phyloP scores from a whole-genome alignment of 257 asterid genomes.

The Knoxia roxburghii region DNA sequence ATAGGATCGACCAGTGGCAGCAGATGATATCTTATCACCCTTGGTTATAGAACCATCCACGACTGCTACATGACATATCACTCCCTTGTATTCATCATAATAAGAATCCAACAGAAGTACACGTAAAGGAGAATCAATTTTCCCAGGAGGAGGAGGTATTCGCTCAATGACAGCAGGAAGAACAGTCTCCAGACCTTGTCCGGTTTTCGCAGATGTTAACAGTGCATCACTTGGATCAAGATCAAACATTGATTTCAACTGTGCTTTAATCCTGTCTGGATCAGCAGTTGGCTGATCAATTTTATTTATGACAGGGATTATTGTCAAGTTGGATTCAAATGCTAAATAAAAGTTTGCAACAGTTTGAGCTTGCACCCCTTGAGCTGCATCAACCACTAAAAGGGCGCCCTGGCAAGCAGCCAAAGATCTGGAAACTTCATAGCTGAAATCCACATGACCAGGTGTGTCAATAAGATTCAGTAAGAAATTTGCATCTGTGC shows the following conservation, averaged over 20 bases:
- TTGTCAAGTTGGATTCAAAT: conserved; percentile 73
- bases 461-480: conserved; percentile 92
- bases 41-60: conserved; percentile 86
- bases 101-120: conserved; percentile 93
- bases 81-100: conserved; percentile 96
- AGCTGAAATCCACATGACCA: conserved; percentile 96
- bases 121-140: conserved; percentile 49
- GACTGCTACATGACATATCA: conserved; percentile 94
- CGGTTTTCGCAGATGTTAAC: conserved; percentile 92
- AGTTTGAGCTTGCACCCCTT: conserved; percentile 98
- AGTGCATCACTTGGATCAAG: conserved; percentile 79
- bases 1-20: conserved; percentile 86
- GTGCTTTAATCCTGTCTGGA: conserved; percentile 89
- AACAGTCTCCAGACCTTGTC: conserved; percentile 81
- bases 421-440: conserved; percentile 92
- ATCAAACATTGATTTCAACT: conserved; percentile 88
- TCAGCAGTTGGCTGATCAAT: conserved; percentile 99
- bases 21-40: conserved; percentile 86
- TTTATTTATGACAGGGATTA: conserved; percentile 87
- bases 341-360: conserved; percentile 97
- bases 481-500: conserved; percentile 51
- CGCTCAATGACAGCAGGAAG: conserved; percentile 97
- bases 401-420: conserved; percentile 99
- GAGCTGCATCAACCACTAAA: conserved; percentile 96
- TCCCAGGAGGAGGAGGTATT: conserved; percentile 89